Base-by-base conservation (phyloP, 768 basidiomycete species). In the Dendrothele bispora region DNA sequence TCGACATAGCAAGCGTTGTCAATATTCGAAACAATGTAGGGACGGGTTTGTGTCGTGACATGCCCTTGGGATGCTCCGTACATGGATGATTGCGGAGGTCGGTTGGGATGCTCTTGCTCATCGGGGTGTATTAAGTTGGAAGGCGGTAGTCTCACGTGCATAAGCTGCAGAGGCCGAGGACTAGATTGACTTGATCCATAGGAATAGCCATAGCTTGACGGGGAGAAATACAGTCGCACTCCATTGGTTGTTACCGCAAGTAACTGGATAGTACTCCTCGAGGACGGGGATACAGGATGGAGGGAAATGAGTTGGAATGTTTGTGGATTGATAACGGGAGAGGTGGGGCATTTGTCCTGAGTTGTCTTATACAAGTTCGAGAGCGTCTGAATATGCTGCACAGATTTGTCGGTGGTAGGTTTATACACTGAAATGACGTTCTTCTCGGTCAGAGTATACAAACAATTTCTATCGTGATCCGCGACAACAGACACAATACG, bases 161-260 rank as follows among this genome's bases (percentile, higher is more conserved):
- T 61, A 27, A 95, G 76, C 54, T 86, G 80, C 29, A 92, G 71
- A 29, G 76, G 66, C 21, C 81, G 67, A 32, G 58, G 51, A 41
- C 63, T 63, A 52, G 34, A n/a, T 41, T 56, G 72, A 15, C 67
- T 63, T 10, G 70, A 61, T 22, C 70, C 67, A 51, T 77, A 80
- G 36, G 76, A 69, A 61, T 82, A 84, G 20, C 70, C 68, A 53
- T 68, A 63, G 42, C 69, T 66, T 3, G 77, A 69, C 3, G 86
- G 77, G 2, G 79, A 78, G 61, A 97, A 92, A 71, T 91, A 98
- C 1, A 95, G 73, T 41, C 95, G 83, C 3, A 88, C 80, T 11
- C 91, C 94, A 43, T 86, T 93, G 24, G 77, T 72, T 20, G 93
- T 92, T 39, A 95, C 68, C 2, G 87, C 92, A 40, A 97, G 72